These are phyloP conservation scores for Heterobasidion irregulare DNA, from an alignment of 1,284 basidiomycete genomes.

Conservation along the genomic window DNA sequence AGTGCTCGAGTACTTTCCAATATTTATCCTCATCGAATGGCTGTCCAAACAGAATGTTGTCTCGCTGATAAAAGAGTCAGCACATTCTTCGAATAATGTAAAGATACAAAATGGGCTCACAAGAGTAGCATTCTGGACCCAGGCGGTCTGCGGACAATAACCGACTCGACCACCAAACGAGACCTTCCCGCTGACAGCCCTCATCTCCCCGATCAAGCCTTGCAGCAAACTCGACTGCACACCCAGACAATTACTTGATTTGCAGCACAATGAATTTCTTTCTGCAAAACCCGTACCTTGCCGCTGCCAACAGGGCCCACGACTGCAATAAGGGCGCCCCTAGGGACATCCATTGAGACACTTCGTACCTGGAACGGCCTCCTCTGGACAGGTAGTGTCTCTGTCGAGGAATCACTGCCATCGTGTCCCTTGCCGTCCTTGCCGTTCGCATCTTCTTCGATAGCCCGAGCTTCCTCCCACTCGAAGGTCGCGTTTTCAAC, in stretches of 20 bases:
- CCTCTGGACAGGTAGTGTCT: slow-evolving; percentile 12
- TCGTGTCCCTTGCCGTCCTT: background rate
- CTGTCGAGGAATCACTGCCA: background rate
- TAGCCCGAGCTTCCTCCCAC: slow-evolving; percentile 61
- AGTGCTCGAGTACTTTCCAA: slow-evolving; percentile 66
- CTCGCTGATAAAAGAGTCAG: slow-evolving; percentile 33
- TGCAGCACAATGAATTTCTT: no score
- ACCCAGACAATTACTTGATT: background rate
- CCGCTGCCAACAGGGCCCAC: slow-evolving; percentile 59
- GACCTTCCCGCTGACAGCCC: slow-evolving; percentile 51
- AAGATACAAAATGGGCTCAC: background rate
- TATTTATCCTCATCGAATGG: slow-evolving; percentile 75
- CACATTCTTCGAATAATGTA: background rate
- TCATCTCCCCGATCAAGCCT: slow-evolving; percentile 79
- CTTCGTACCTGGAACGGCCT: slow-evolving; percentile 49
- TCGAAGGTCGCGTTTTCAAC: slow-evolving; percentile 67
- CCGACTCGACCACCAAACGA: slow-evolving; percentile 52
- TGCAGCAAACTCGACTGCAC: slow-evolving; percentile 42
- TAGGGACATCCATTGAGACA: slow-evolving; percentile 57
- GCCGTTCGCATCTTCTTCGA: slow-evolving; percentile 14
- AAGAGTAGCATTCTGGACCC: slow-evolving; percentile 29
- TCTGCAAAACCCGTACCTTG: slow-evolving; percentile 37
- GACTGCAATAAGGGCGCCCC: slow-evolving; percentile 71
- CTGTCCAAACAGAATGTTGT: slow-evolving; percentile 83
- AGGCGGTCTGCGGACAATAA: slow-evolving; percentile 50